phyloP scores from a whole-genome alignment of 129 eudicot species.

The Saposhnikovia divaricata region DNA sequence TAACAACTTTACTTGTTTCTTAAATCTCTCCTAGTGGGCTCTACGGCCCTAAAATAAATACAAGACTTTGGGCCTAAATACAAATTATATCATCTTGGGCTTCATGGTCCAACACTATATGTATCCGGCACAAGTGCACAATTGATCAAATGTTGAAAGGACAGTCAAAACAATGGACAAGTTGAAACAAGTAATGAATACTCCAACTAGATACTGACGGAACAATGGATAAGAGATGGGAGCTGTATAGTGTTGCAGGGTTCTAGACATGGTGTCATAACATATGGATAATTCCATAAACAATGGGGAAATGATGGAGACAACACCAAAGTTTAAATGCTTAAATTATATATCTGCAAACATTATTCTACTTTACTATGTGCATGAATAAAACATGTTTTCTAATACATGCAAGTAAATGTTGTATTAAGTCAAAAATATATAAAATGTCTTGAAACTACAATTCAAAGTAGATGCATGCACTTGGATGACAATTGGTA shows the following conservation, averaged over 20 bases:
- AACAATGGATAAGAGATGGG: background rate
- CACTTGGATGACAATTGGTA: background rate
- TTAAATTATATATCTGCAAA: too few relatives aligned
- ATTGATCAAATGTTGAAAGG: background rate
- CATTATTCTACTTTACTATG: too few relatives aligned
- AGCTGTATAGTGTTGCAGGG: background rate
- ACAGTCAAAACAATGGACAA: background rate
- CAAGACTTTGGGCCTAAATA: too few relatives aligned
- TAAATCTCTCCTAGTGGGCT: too few relatives aligned
- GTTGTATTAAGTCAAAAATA: background rate
- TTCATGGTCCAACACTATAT: too few relatives aligned
- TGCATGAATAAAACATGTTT: background rate
- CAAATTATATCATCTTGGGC: too few relatives aligned
- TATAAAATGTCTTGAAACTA: too few relatives aligned
- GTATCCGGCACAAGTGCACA: background rate
- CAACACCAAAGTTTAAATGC: background rate
- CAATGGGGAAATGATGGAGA: background rate
- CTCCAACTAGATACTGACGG: background rate
- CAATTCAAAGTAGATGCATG: background rate
- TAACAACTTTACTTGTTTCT: too few relatives aligned
- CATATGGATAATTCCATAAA: background rate
- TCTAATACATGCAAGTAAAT: too few relatives aligned
- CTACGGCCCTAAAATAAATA: too few relatives aligned
- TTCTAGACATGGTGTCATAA: background rate
- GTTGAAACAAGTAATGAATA: background rate